Conservation (phyloP, 2,329 filamentous ascomycete species). For the Talaromyces sp. region DNA sequence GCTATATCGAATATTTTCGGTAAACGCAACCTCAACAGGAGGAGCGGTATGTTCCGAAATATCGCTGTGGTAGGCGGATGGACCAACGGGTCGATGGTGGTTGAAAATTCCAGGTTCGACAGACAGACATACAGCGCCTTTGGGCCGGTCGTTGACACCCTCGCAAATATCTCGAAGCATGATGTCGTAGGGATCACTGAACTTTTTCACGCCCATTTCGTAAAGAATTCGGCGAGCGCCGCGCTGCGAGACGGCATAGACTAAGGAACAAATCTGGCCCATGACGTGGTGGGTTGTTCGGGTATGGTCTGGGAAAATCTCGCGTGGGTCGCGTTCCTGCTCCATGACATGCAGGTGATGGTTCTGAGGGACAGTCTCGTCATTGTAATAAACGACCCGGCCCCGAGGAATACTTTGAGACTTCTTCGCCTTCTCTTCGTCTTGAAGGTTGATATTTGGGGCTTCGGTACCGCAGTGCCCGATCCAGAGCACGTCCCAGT, state of each 20-base stretch:
- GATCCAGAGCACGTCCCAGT: slow-evolving; percentile 54
- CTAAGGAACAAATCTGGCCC: slow-evolving; percentile 36
- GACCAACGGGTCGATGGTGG: slow-evolving; percentile 20
- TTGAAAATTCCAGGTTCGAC: slow-evolving; percentile 24
- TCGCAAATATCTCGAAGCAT: slow-evolving; percentile 49
- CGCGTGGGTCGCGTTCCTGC: slow-evolving; percentile 17
- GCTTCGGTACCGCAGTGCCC: slow-evolving; percentile 46
- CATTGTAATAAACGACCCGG: slow-evolving; percentile 19
- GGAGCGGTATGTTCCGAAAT: slow-evolving; percentile 18
- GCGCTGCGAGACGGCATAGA: slow-evolving; percentile 38
- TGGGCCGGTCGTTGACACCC: slow-evolving; percentile 30
- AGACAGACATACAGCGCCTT: slow-evolving; percentile 20
- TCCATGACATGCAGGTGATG: slow-evolving; percentile 19
- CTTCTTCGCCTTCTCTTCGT: slow-evolving; percentile 33
- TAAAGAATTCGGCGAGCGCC: slow-evolving; percentile 40
- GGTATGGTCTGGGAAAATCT: slow-evolving; percentile 33
- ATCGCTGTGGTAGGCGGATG: slow-evolving; percentile 18
- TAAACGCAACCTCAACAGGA: slow-evolving; percentile 18
- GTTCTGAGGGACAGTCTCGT: slow-evolving; percentile 18
- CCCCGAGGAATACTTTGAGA: slow-evolving; percentile 20
- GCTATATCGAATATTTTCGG: slow-evolving; percentile 20
- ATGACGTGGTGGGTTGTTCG: slow-evolving; percentile 35
- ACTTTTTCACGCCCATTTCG: slow-evolving; percentile 27
- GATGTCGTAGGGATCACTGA: slow-evolving; percentile 40
- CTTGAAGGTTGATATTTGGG: slow-evolving; percentile 30